These are phyloP conservation scores for Schrenkiella parvula DNA, from an alignment of 345 rosid genomes.

Conservation along the genomic window DNA sequence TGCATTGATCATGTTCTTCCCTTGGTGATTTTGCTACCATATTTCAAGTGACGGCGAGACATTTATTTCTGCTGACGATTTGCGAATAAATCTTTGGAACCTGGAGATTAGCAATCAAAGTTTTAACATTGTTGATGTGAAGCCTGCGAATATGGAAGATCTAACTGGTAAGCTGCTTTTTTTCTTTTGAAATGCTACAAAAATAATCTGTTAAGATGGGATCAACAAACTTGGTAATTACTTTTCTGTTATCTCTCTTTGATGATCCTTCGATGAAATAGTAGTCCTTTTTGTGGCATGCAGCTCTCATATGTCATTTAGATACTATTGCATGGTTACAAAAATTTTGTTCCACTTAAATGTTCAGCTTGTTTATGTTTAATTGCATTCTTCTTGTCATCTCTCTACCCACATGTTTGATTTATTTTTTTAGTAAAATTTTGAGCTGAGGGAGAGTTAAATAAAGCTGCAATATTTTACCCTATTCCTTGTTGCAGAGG, in stretches of 20 bases:
- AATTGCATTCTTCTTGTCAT: neutral
- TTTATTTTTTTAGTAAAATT: neutral
- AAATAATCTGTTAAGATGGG: neutral
- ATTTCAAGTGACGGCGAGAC: slow-evolving; percentile 62
- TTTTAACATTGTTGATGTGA: slow-evolving; percentile 63
- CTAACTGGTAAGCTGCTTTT: slow-evolving; percentile 46
- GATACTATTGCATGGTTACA: slow-evolving; percentile 7
- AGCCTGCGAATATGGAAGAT: slow-evolving; percentile 75
- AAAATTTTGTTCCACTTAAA: neutral
- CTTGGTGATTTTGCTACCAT: slow-evolving; percentile 14
- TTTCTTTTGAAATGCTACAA: neutral
- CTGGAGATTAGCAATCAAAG: slow-evolving; percentile 68
- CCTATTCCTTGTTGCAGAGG: slow-evolving; percentile 62
- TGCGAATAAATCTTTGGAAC: slow-evolving; percentile 72
- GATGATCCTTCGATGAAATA: neutral
- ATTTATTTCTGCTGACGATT: slow-evolving; percentile 66
- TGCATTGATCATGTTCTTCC: slow-evolving; percentile 20
- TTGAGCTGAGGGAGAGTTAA: slow-evolving; percentile 2
- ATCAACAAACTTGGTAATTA: neutral
- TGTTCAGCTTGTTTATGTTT: neutral
- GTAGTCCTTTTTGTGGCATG: neutral
- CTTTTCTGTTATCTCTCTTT: neutral
- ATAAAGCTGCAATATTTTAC: slow-evolving; percentile 4
- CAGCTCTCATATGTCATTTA: neutral
- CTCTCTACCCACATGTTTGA: neutral